These are phyloP conservation scores for Trichoderma arundinaceum DNA, from an alignment of 2,329 filamentous ascomycete species.

Conservation along the genomic window DNA sequence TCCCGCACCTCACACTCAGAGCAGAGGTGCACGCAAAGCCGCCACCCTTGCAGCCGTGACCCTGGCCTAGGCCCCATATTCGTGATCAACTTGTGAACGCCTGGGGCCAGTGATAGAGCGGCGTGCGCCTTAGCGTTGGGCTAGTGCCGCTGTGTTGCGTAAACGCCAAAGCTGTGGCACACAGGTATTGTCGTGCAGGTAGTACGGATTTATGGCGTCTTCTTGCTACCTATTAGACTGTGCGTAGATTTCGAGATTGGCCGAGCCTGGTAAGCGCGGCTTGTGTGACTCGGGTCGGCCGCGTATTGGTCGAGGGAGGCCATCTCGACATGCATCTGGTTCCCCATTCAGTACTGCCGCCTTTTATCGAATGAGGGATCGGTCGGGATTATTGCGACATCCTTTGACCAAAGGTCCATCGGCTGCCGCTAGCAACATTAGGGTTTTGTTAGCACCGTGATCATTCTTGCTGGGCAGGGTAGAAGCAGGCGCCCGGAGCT, in stretches of 20 bases:
- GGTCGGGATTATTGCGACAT: slow-evolving; percentile 6
- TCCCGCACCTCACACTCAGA: slow-evolving; percentile 35
- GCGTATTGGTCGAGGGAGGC: slow-evolving; percentile 11
- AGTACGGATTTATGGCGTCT: slow-evolving; percentile 13
- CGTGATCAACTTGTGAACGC: slow-evolving; percentile 29
- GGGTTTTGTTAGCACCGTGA: neutral
- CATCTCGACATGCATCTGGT: slow-evolving; percentile 8
- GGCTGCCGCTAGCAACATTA: slow-evolving; percentile 20
- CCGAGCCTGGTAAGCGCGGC: slow-evolving; percentile 21
- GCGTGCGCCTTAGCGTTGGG: slow-evolving; percentile 26
- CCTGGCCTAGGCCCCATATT: slow-evolving; percentile 18
- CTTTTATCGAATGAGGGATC: neutral
- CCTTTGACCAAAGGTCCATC: slow-evolving; percentile 1
- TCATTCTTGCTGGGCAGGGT: slow-evolving; percentile 2
- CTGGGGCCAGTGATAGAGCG: slow-evolving; percentile 29
- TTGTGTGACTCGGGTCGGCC: slow-evolving; percentile 20
- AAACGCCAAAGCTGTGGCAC: slow-evolving; percentile 29
- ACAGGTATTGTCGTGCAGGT: slow-evolving; percentile 22
- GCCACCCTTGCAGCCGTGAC: slow-evolving; percentile 17
- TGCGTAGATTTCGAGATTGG: slow-evolving; percentile 12
- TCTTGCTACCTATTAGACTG: slow-evolving; percentile 1
- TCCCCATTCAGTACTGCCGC: slow-evolving; percentile 7
- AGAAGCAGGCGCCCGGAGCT: slow-evolving; percentile 27
- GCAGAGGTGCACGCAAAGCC: slow-evolving; percentile 25
- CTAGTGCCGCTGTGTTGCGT: slow-evolving; percentile 23